phyloP scores from a whole-genome alignment of 2,329 filamentous ascomycete species.

The Ploettnerulaceae sp. region DNA sequence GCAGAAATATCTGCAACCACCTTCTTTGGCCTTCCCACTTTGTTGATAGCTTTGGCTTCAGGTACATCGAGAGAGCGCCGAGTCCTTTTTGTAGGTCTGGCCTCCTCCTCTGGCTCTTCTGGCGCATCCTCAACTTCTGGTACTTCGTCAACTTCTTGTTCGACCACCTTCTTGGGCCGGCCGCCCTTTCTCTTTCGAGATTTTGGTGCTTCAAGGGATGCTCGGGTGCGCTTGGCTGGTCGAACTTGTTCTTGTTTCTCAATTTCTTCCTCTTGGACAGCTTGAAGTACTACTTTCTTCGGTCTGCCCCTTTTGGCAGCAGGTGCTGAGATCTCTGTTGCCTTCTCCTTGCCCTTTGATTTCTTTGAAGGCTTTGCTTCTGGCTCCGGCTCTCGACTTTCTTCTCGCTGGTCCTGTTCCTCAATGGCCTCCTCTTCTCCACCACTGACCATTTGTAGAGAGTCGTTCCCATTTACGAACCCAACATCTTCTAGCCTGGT shows the following conservation, averaged over 20 bases:
- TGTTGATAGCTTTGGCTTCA: slow-evolving; percentile 5
- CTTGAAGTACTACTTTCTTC: slow-evolving; percentile 24
- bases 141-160: slow-evolving; percentile 13
- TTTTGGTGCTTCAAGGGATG: slow-evolving; percentile 8
- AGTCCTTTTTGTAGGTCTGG: slow-evolving; percentile 20
- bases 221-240: slow-evolving; percentile 2
- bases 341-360: slow-evolving; percentile 19
- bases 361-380: slow-evolving; percentile 21
- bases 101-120: slow-evolving; percentile 8
- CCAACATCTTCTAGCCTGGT: slow-evolving; percentile 44
- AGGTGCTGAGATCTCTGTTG: slow-evolving; percentile 27
- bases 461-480: slow-evolving; percentile 39
- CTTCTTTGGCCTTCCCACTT: slow-evolving; percentile 10
- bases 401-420: slow-evolving; percentile 23
- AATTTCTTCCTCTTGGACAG: slow-evolving; percentile 11
- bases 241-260: background rate
- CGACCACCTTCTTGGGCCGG: slow-evolving; percentile 9
- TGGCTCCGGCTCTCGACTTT: slow-evolving; percentile 17
- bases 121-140: slow-evolving; percentile 6
- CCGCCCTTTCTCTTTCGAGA: slow-evolving; percentile 12
- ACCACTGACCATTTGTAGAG: slow-evolving; percentile 22
- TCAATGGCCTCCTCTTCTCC: slow-evolving; percentile 32
- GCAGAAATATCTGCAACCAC: slow-evolving; percentile 14
- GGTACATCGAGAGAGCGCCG: slow-evolving; percentile 16
- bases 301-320: slow-evolving; percentile 27